Conservation (phyloP, 1,139 yeast species). For the Taphrina flavorubra region DNA sequence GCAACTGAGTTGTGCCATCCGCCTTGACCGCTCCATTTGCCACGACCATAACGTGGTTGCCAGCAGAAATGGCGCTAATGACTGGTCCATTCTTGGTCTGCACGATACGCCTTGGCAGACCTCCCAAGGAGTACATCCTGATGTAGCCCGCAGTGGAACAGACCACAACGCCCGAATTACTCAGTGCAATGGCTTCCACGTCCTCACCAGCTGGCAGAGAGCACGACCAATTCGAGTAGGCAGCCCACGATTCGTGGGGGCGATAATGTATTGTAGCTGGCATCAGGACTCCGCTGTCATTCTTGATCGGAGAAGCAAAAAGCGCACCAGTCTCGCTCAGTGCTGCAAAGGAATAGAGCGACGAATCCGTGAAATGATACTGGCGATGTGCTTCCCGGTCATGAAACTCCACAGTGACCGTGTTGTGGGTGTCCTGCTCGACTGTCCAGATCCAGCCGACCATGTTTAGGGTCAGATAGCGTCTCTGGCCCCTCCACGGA, state of each 20-base stretch:
- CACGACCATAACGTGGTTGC: conserved; percentile 57
- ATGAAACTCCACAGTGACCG: conserved; percentile 84
- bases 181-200: conserved; percentile 60
- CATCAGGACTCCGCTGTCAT: conserved; percentile 30
- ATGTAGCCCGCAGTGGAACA: conserved; percentile 66
- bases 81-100: conserved; percentile 59
- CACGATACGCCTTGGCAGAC: conserved; percentile 61
- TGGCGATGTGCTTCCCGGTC: conserved; percentile 80
- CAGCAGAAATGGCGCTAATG: conserved; percentile 61
- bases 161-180: conserved; percentile 58
- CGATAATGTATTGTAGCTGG: conserved; percentile 54
- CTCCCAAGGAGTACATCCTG: conserved; percentile 62
- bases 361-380: conserved; percentile 81
- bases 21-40: conserved; percentile 47
- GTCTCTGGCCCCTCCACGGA: conserved; percentile 72
- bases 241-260: conserved; percentile 53
- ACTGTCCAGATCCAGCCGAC: conserved; percentile 86
- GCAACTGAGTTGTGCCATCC: conserved; percentile 48
- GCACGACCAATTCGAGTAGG: conserved; percentile 53
- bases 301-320: conserved; percentile 42
- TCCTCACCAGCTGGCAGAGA: conserved; percentile 53
- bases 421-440: conserved; percentile 64
- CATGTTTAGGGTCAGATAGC: conserved; percentile 71
- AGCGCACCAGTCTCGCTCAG: conserved; percentile 55
- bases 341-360: conserved; percentile 73